Evolutionary conservation across 768 basidiomycete genomes (phyloP), one percentile per base, ranked within the genome.

Genomic region (Tulasnella sp.): DNA sequence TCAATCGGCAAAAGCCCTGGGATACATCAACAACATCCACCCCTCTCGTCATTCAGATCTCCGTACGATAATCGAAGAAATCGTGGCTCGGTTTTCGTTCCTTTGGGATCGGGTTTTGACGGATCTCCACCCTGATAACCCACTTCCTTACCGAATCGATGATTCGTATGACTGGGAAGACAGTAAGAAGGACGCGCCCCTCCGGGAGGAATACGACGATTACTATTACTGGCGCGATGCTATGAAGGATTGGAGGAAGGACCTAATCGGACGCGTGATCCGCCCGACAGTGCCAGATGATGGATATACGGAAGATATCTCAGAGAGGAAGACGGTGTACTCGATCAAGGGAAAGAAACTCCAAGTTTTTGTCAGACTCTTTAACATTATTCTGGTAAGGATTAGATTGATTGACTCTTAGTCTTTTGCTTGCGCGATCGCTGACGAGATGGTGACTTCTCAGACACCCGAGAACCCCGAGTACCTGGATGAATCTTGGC

Each of bases 401-500:
- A 34, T 75, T 38, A 24, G 24, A 21, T 72, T n/a, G 39, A 73
- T 74, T 40, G 10, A 21, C 24, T 24, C 73, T 19, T 6, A 8
- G 21, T 18, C 9, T 56, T 24, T 48, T 19, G 75, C 34, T 38
- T 10, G 4, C 19, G 18, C 1, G 6, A 40, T 44, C 18, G 36
- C 44, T 48, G 40, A 19, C 31, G 56, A 34, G 82, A 8, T 72
- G 44, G 6, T 38, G 39, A 14, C 24, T 16, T 48, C 36, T 18
- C 31, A 85, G 38, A 86, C 86, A 75, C 87, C 88, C 10, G 84
- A 84, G 31, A 84, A 83, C 12, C 84, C 86, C 7, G 73, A 75
- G 8, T 87, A 85, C 82, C 79, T 82, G 4, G 87, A 89, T 10
- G 84, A 85, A 19, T 83, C 83, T 14, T 90, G 89, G 89, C 88